Percentiles rank a stretch among this genome's conserved stretches.
phyloP scores from a whole-genome alignment of 306 rosid species.

The Ormosia emarginata region DNA sequence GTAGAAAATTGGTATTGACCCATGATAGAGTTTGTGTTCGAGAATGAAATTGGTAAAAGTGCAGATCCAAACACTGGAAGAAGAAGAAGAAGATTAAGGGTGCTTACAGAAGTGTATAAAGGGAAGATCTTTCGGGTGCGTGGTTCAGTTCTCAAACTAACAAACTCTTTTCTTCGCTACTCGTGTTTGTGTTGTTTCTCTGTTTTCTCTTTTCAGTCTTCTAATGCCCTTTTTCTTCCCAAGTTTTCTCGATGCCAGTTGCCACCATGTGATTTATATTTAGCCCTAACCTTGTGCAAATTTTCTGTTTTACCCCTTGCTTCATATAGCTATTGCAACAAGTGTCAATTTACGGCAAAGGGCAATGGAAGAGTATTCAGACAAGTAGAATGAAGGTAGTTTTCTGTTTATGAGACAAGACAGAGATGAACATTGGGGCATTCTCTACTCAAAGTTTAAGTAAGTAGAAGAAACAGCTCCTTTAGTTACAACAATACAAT shows the following conservation, averaged over 20 bases:
- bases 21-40: background rate
- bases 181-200: conserved; percentile 14
- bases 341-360: background rate
- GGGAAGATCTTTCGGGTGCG: conserved; percentile 25
- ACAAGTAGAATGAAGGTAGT: background rate
- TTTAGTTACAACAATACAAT: too few species aligned
- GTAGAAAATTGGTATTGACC: conserved; percentile 19
- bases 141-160: conserved; percentile 16
- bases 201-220: background rate
- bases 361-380: background rate
- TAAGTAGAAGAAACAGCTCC: background rate
- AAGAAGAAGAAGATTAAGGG: background rate
- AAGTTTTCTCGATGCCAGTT: conserved; percentile 3
- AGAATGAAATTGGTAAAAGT: conserved; percentile 20
- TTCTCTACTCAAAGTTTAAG: background rate
- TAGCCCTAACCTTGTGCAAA: background rate
- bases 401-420: background rate
- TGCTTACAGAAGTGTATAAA: conserved; percentile 5
- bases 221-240: background rate
- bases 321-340: conserved; percentile 16
- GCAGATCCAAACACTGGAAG: conserved; percentile 29
- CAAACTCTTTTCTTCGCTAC: conserved; percentile 13
- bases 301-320: conserved; percentile 18
- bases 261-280: conserved; percentile 23
- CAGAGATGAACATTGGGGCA: background rate